These are phyloP conservation scores for Chenopodium album DNA, from an alignment of 148 eudicot genomes.

Conservation along the genomic window DNA sequence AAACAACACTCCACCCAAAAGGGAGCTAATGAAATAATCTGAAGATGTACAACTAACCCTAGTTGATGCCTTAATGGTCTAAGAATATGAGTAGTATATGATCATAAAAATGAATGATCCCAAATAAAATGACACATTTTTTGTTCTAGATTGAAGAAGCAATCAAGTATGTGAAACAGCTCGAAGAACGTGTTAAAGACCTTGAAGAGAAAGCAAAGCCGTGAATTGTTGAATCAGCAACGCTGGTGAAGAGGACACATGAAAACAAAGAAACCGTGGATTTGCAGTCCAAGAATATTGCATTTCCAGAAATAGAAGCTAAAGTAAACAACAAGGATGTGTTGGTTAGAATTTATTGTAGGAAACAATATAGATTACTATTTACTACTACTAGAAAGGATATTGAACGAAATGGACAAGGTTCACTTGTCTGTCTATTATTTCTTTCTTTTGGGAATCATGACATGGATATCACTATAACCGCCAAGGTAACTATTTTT, in stretches of 20 bases:
- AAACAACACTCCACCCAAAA: too few species aligned
- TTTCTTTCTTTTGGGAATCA: constrained; percentile 39
- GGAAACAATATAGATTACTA: constrained; percentile 22
- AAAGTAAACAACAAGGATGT: constrained; percentile 31
- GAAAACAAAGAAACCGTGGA: too few species aligned
- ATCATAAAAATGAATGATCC: too few species aligned
- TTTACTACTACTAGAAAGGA: neutral
- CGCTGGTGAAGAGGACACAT: constrained; percentile 18
- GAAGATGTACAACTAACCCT: too few species aligned
- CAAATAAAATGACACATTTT: too few species aligned
- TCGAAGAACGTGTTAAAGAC: constrained; percentile 33
- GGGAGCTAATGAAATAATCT: too few species aligned
- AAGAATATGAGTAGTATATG: too few species aligned
- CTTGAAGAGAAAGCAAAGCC: constrained; percentile 31
- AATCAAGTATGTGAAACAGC: constrained; percentile 34
- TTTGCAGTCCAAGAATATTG: neutral
- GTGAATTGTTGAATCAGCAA: constrained; percentile 3
- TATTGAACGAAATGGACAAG: constrained; percentile 39
- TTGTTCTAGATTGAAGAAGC: constrained; percentile 38
- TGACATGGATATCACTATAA: constrained; percentile 27
- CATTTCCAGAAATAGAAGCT: constrained; percentile 40
- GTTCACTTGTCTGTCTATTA: constrained; percentile 18
- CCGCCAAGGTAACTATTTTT: too few species aligned
- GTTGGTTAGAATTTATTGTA: constrained; percentile 39
- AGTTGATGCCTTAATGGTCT: too few species aligned